Evolutionary conservation across 2,329 filamentous ascomycete species (phyloP), one percentile per base, ranked within the genome.

Genomic region (Malbranchea cinnamomea): DNA sequence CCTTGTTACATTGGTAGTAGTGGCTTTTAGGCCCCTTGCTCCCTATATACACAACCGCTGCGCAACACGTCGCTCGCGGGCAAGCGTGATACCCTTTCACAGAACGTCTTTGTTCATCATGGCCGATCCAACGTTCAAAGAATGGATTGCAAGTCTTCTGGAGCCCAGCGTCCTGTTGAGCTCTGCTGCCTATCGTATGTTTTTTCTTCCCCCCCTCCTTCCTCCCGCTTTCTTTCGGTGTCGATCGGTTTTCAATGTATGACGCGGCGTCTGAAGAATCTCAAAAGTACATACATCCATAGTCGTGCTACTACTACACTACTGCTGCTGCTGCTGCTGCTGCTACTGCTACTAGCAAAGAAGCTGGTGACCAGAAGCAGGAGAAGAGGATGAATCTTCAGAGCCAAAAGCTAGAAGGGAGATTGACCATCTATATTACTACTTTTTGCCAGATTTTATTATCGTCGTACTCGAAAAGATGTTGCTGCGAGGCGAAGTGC

Each of bases 381-480:
- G n/a, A n/a, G n/a, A n/a, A n/a, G n/a, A n/a, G n/a, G n/a, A n/a
- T n/a, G n/a, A n/a, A n/a, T n/a, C n/a, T n/a, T n/a, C n/a, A n/a
- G n/a, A n/a, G n/a, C 17, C n/a, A 20, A 22, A 28, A 16, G 10
- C 4, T 13, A 5, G 11, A 10, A 20, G 2, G 8, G 0, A 8
- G 1, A 20, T 29, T 7, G 8, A 4, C n/a, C 22, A 22, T 10
- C n/a, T 16, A 22, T 12, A 5, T 31, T 31, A 6, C 7, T n/a
- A 18, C 24, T 30, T 12, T 27, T 13, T 17, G 6, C 13, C 26
- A 57, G 54, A 47, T 31, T 54, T 56, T 19, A 25, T 48, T 4
- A 35, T 38, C 13, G 46, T 51, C 19, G 44, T 50, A 12, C 17
- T 46, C 7, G 53, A 55, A 31, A 44, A 46, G 2, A 37, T 56